These are phyloP conservation scores for Tetragonia tetragonoides DNA, from an alignment of 148 eudicot genomes.

Conservation along the genomic window DNA sequence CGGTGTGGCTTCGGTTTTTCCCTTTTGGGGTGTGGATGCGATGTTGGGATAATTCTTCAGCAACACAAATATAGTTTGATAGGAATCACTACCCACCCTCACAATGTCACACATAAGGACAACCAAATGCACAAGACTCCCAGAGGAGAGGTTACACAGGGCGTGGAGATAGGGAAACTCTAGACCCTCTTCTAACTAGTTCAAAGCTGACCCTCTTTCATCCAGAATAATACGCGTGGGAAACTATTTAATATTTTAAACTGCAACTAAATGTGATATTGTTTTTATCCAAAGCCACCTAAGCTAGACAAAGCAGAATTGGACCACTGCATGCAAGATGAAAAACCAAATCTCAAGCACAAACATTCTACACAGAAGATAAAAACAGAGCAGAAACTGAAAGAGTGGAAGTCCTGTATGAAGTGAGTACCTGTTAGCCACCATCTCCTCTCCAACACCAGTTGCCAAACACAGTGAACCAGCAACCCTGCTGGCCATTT, in stretches of 20 bases:
- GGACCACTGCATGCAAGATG: not conserved
- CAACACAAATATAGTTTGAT: no score
- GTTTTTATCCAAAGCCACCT: not conserved
- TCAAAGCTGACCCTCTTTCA: no score
- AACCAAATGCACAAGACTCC: no score
- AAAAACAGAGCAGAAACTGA: not conserved
- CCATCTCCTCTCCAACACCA: slow-evolving; percentile 91
- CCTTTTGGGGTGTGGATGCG: no score
- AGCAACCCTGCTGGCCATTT: slow-evolving; percentile 98
- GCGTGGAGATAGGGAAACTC: no score
- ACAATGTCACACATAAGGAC: no score
- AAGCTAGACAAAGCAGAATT: not conserved
- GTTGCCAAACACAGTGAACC: slow-evolving; percentile 94
- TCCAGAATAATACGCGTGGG: not conserved
- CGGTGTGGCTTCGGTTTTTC: no score
- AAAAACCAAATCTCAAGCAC: not conserved
- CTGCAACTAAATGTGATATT: not conserved
- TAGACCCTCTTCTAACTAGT: no score
- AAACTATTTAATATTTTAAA: not conserved
- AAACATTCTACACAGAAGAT: not conserved
- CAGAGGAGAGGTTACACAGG: no score
- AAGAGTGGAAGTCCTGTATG: not conserved
- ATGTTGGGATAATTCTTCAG: no score
- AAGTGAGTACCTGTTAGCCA: slow-evolving; percentile 59
- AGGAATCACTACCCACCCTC: no score